Evolutionary conservation across 1,139 yeast species (phyloP).

Genomic region (Zygoascus hellenicus): DNA sequence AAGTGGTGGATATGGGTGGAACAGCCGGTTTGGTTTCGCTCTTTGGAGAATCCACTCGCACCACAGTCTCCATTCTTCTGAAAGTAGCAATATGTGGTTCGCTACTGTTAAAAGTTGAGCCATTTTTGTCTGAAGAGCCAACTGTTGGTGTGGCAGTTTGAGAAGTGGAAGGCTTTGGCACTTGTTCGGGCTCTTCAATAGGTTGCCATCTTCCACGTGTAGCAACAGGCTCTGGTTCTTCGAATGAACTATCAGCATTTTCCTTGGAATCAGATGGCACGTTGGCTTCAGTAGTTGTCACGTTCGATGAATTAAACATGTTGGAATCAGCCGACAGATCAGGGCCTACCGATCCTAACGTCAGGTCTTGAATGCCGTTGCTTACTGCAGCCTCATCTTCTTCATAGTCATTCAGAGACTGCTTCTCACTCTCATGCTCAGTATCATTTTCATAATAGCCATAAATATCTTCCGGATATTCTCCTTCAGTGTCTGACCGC

Average conservation of each 20-base stretch:
- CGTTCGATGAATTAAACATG: not conserved
- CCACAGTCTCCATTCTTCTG: slow-evolving; percentile 1
- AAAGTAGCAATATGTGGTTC: slow-evolving; percentile 4
- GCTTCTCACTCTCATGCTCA: slow-evolving; percentile 10
- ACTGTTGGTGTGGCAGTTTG: not conserved
- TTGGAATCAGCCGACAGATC: not conserved
- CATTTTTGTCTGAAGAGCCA: not conserved
- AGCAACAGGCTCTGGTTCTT: not conserved
- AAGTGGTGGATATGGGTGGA: not conserved
- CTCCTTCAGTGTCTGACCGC: slow-evolving; percentile 1
- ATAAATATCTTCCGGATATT: slow-evolving; percentile 15
- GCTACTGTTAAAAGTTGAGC: slow-evolving; percentile 5
- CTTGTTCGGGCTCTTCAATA: slow-evolving; percentile 2
- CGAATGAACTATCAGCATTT: not conserved
- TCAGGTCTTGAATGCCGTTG: not conserved
- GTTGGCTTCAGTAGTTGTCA: not conserved
- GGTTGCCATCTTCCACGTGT: not conserved
- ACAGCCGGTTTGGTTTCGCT: not conserved
- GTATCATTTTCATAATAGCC: slow-evolving; percentile 17
- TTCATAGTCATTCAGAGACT: not conserved
- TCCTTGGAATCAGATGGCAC: not conserved
- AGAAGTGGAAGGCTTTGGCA: not conserved
- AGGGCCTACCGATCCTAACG: not conserved
- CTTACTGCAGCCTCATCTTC: too few species aligned
- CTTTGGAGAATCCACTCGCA: not conserved